A percentile compares a stretch with the other conserved stretches of the same genome.
phyloP scores from a whole-genome alignment of 1,284 basidiomycete genomes.

The Heliocybe sulcata region DNA sequence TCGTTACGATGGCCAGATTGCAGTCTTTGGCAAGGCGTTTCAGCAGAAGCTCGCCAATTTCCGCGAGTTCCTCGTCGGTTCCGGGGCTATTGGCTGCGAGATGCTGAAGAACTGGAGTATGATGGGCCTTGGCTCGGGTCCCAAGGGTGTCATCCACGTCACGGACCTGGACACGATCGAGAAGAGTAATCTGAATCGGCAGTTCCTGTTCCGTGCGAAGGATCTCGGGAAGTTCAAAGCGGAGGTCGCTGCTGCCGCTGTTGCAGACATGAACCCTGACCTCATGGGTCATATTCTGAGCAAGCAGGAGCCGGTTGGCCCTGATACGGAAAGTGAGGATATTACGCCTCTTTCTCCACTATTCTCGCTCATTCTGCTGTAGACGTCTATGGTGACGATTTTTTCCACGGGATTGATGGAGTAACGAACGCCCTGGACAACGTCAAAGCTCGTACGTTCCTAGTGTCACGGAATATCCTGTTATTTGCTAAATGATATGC shows the following conservation, averaged over 20 bases:
- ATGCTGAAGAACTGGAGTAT: slow-evolving; percentile 99
- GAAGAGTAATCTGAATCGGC: slow-evolving; percentile 97
- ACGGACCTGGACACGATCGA: slow-evolving; percentile 99
- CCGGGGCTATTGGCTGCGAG: slow-evolving; percentile 98
- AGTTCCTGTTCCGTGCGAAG: slow-evolving; percentile 97
- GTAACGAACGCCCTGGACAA: slow-evolving; percentile 99
- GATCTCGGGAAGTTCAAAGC: slow-evolving; percentile 98
- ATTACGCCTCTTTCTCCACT: background rate
- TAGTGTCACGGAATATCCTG: background rate
- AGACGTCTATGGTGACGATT: slow-evolving; percentile 88
- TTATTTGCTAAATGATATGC: background rate
- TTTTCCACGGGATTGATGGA: slow-evolving; percentile 86
- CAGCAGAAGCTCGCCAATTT: slow-evolving; percentile 90
- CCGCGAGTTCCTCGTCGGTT: slow-evolving; percentile 95
- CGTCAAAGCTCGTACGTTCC: slow-evolving; percentile 79
- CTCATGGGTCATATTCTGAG: slow-evolving; percentile 84
- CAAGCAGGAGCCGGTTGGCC: slow-evolving; percentile 93
- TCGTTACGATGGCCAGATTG: slow-evolving; percentile 94
- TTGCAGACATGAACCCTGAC: slow-evolving; percentile 95
- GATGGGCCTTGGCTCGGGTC: slow-evolving; percentile 91
- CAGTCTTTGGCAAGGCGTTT: slow-evolving; percentile 91
- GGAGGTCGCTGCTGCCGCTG: slow-evolving; percentile 90
- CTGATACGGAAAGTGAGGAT: slow-evolving; percentile 82
- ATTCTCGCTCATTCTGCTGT: slow-evolving; percentile 4
- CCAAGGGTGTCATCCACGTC: slow-evolving; percentile 83